A percentile compares a stretch with the other conserved stretches of the same genome.
Conservation (phyloP, 2,329 filamentous ascomycete genomes). For the Pseudodiploospora longispora region DNA sequence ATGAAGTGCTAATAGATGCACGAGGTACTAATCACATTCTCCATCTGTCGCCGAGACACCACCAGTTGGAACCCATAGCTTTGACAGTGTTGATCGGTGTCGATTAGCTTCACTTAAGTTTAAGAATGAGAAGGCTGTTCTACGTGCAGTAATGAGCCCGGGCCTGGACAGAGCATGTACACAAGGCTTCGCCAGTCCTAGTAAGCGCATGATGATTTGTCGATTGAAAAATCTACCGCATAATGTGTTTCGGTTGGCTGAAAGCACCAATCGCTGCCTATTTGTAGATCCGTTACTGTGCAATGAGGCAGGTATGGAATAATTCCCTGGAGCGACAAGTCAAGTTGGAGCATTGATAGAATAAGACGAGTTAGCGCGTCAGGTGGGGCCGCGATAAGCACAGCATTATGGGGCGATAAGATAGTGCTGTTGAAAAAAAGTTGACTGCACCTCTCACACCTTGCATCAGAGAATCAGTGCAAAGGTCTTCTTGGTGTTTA, state of each 20-base stretch:
- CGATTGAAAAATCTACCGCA: too few species aligned
- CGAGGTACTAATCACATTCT: conserved; percentile 34
- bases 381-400: conserved; percentile 1
- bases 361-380: too few species aligned
- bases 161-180: conserved; percentile 4
- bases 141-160: conserved; percentile 3
- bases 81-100: conserved; percentile 46
- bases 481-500: not conserved
- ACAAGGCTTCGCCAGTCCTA: too few species aligned
- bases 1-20: not conserved
- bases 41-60: conserved; percentile 52
- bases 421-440: conserved; percentile 9
- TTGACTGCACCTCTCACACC: conserved; percentile 1
- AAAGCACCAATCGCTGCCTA: too few species aligned
- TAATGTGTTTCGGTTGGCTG: too few species aligned
- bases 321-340: too few species aligned
- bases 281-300: too few species aligned
- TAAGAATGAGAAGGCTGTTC: conserved; percentile 16
- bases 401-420: conserved; percentile 6
- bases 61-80: conserved; percentile 71
- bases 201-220: too few species aligned
- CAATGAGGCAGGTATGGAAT: too few species aligned
- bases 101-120: conserved; percentile 25
- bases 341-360: too few species aligned
- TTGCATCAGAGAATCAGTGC: too few species aligned